phyloP scores from a whole-genome alignment of 192 early-diverging fungal species.

The Pilobolus umbonatus region DNA sequence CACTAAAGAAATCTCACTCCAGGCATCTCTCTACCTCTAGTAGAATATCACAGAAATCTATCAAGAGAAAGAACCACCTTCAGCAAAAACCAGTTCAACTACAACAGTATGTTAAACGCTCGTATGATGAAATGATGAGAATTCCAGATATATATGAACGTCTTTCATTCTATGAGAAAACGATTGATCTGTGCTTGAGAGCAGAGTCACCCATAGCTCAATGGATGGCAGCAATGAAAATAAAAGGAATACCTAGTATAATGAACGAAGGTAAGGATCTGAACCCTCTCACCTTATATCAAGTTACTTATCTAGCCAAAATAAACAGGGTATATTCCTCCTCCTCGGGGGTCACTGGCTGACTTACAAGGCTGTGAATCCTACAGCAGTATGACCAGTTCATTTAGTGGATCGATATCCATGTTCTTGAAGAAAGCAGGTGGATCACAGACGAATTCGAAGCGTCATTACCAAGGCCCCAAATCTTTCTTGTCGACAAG shows the following conservation, averaged over 20 bases:
- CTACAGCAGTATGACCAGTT: conserved; percentile 1
- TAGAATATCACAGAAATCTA: conserved; percentile 7
- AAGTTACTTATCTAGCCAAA: not conserved
- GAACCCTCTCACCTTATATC: not conserved
- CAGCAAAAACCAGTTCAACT: not conserved
- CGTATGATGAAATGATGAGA: conserved; percentile 27
- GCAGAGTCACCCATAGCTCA: conserved; percentile 8
- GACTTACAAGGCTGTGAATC: not conserved
- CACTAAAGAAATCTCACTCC: not conserved
- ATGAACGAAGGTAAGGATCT: conserved; percentile 14
- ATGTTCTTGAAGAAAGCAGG: conserved; percentile 19
- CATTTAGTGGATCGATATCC: conserved; percentile 16
- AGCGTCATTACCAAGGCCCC: not conserved
- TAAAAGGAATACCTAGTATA: conserved; percentile 13
- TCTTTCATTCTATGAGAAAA: conserved; percentile 24
- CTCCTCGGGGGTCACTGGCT: not conserved
- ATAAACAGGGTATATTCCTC: not conserved
- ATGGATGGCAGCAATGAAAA: conserved; percentile 5
- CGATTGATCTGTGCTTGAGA: conserved; percentile 14
- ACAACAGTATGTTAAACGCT: conserved; percentile 8
- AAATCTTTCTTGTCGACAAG: not conserved
- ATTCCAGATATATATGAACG: conserved; percentile 25
- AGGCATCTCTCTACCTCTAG: conserved; percentile 11
- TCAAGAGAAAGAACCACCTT: not conserved
- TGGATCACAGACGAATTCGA: not conserved